Evolutionary conservation across 2,329 filamentous ascomycete species (phyloP).

Genomic region (Taxawa tesnikishii): DNA sequence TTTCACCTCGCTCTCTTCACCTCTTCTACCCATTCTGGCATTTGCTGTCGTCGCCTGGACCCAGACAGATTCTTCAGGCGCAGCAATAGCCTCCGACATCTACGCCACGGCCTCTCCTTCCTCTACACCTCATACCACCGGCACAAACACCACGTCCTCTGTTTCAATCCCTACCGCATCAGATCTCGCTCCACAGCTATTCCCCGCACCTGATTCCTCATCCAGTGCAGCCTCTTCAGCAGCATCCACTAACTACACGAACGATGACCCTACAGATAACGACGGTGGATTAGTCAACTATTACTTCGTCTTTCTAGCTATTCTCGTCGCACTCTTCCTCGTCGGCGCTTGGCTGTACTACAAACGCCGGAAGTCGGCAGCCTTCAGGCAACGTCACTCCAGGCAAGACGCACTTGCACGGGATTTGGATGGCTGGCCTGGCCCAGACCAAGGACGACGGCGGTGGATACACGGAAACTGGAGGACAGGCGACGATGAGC

Average conservation of each 20-base stretch:
- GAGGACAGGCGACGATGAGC: conserved; percentile 12
- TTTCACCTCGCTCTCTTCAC: no score
- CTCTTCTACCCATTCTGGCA: no score
- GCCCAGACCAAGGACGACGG: background rate
- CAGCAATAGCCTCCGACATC: no score
- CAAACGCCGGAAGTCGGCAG: conserved; percentile 25
- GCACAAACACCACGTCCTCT: no score
- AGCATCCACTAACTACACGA: conserved; percentile 1
- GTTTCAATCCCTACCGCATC: no score
- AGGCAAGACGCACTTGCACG: conserved; percentile 21
- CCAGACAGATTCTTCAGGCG: no score
- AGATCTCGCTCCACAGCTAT: background rate
- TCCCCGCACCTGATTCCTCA: conserved; percentile 1
- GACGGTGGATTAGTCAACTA: conserved; percentile 27
- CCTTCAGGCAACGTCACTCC: conserved; percentile 8
- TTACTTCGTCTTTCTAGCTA: conserved; percentile 46
- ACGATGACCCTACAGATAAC: conserved; percentile 1
- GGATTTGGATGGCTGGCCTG: conserved; percentile 17
- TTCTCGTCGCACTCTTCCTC: conserved; percentile 35
- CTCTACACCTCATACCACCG: no score
- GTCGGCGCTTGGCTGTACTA: conserved; percentile 32
- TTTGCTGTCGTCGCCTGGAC: no score
- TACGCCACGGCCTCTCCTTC: no score
- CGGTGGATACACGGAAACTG: conserved; percentile 5
- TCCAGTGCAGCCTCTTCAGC: background rate